Evolutionary conservation across 164 flowering plant species (phyloP).

Genomic region (Macadamia tetraphylla): DNA sequence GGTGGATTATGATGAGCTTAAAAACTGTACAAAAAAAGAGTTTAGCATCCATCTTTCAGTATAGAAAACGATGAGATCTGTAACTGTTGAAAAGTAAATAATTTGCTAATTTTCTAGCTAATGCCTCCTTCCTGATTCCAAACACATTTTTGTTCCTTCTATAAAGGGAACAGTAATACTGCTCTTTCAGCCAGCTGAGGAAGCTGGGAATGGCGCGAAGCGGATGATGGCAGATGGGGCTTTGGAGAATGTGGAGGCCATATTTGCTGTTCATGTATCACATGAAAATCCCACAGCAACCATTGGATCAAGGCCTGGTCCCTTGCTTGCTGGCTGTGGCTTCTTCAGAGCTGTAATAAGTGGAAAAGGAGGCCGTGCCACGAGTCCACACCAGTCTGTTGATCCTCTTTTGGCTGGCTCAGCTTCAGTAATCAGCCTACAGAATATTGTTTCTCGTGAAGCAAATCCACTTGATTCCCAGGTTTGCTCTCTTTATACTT

Average conservation of each 20-base stretch:
- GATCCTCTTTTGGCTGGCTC: conserved; percentile 74
- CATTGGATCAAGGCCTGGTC: conserved; percentile 78
- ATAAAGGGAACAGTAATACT: conserved; percentile 74
- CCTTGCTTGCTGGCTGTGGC: conserved; percentile 88
- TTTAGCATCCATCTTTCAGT: background rate
- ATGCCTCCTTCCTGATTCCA: background rate
- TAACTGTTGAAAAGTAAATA: background rate
- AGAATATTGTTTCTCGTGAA: conserved; percentile 83
- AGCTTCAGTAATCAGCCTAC: conserved; percentile 75
- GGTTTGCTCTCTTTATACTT: conserved; percentile 24
- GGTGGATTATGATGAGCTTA: background rate
- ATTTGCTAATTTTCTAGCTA: background rate
- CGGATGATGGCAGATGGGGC: conserved; percentile 76
- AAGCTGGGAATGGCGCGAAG: conserved; percentile 83
- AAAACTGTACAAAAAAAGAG: background rate
- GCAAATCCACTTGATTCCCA: conserved; percentile 80
- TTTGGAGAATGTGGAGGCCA: conserved; percentile 77
- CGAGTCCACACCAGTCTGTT: conserved; percentile 31
- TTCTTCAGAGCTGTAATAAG: conserved; percentile 62
- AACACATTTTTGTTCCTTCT: background rate
- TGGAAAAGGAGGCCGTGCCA: conserved; percentile 28
- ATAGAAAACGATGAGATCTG: background rate
- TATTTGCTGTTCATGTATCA: conserved; percentile 72
- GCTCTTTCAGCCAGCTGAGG: conserved; percentile 94
- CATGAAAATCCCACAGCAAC: conserved; percentile 50